Evolutionary conservation across 2,329 filamentous ascomycete genomes (phyloP).

Genomic region (Teratosphaeria nubilosa): DNA sequence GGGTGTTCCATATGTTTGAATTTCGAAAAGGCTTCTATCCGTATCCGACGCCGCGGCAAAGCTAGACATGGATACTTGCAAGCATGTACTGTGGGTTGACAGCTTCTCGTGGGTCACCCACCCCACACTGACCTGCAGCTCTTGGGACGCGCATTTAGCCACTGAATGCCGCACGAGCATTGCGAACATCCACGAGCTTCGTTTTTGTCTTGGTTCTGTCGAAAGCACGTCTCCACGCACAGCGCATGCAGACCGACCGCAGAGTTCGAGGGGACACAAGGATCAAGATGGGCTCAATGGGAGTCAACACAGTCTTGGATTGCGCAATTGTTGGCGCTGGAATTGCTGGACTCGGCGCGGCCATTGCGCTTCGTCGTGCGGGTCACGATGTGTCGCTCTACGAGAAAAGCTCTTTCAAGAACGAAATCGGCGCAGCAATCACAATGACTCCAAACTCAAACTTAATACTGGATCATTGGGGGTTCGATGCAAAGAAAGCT

Average conservation of each 20-base stretch:
- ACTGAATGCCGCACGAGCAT: not conserved
- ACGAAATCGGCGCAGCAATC: constrained; percentile 36
- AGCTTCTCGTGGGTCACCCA: not conserved
- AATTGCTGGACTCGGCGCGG: constrained; percentile 16
- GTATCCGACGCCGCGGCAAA: not conserved
- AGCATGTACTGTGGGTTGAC: not conserved
- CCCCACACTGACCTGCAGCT: not conserved
- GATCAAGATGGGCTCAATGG: not conserved
- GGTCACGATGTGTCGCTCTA: constrained; percentile 13
- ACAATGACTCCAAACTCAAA: constrained; percentile 29
- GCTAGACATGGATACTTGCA: not conserved
- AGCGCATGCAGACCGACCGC: not conserved
- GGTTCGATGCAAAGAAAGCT: constrained; percentile 15
- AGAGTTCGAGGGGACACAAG: not conserved
- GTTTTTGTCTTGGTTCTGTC: not conserved
- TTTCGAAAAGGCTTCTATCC: not conserved
- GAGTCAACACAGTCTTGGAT: not conserved
- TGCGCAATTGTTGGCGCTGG: constrained; percentile 14
- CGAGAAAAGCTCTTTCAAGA: constrained; percentile 24
- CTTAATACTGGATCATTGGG: not conserved
- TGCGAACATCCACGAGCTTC: not conserved
- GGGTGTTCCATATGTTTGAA: not conserved
- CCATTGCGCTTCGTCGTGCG: constrained; percentile 10
- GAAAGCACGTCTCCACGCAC: not conserved
- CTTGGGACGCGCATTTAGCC: not conserved